Base-by-base conservation (phyloP, 192 early-diverging fungal genomes). In the Podochytrium sp. region DNA sequence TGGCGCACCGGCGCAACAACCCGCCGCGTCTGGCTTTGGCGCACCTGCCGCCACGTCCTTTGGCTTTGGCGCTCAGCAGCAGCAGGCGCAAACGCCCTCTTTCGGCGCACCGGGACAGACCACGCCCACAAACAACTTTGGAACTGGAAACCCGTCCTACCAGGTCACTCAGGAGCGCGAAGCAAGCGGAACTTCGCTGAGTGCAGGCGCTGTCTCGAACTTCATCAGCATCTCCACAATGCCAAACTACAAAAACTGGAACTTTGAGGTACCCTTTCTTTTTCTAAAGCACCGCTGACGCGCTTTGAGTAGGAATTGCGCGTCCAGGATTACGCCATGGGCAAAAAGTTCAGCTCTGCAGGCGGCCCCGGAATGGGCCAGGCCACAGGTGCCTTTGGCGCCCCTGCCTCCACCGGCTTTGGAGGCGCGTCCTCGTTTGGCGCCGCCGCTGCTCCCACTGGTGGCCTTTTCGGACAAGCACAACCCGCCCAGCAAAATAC, bases 321-420 rank as follows among this genome's bases (percentile, higher is more conserved):
- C 23, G 70, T 93, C 2, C 89, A 93, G 84, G 96, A 98, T 76
- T 98, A 98, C 66, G 76, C 83, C 57, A 87, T 91, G 67, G 89
- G 89, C 20, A 93, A 94, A 57, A 95, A 95, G 58, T 79, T 82
- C 50, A 79, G 79, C 5, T 74, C 80, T 12, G 55, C 79, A n/a
- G 76, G 68, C 10, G 75, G 72, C 18, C 74, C 79, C 35, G 57
- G 59, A 30, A 80, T 76, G 65, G 85, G 83, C 33, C 65, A 62
- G n/a, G 63, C 69, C 18, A 39, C 71, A 42, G 56, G 51, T 58
- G 85, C 81, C 14, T 88, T 88, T 70, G 86, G 86, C 30, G 71
- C 79, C 12, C 67, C 83, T 0, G 66, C 79, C 2, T 4, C 77
- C 12, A 63, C 81, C 34, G 79, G 79, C 14, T 85, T 85, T 62